phyloP scores from a whole-genome alignment of 2,329 filamentous ascomycete genomes.

The Cyclaneusma minus region DNA sequence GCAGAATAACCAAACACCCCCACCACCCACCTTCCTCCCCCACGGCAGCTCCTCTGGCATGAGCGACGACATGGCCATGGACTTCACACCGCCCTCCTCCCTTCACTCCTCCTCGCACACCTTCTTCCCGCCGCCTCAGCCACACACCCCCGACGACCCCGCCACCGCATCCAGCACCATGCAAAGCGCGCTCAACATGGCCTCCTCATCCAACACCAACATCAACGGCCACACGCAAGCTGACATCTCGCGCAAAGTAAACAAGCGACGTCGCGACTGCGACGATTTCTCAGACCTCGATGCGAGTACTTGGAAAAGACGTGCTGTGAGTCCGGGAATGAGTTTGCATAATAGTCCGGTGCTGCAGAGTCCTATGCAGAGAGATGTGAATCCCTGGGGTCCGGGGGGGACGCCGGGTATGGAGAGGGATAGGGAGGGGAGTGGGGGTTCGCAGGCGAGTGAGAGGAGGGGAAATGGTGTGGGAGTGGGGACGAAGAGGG shows the following conservation, averaged over 20 bases:
- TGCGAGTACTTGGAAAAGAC: constrained; percentile 71
- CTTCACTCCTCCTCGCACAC: constrained; percentile 4
- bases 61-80: constrained; percentile 59
- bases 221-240: constrained; percentile 41
- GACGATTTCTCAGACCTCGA: constrained; percentile 95
- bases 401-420: constrained; percentile 31
- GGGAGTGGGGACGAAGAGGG: constrained; percentile 32
- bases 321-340: constrained; percentile 82
- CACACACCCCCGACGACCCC: constrained; percentile 3
- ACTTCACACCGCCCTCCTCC: constrained; percentile 38
- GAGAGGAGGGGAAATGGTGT: constrained; percentile 31
- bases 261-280: constrained; percentile 72
- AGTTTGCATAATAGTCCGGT: constrained; percentile 83
- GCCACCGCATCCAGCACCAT: constrained; percentile 11
- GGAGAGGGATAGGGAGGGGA: constrained; percentile 12
- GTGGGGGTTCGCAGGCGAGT: constrained; percentile 22
- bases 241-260: constrained; percentile 64
- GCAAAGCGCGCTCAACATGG: constrained; percentile 7
- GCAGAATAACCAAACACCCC: constrained; percentile 34
- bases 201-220: constrained; percentile 16
- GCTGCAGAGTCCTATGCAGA: constrained; percentile 67
- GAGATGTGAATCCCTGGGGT: constrained; percentile 58
- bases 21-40: constrained; percentile 40
- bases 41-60: constrained; percentile 42
- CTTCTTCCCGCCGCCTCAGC: constrained; percentile 15